phyloP scores from a whole-genome alignment of 1,284 basidiomycete species.

The Erythrobasidium hasegawianum region DNA sequence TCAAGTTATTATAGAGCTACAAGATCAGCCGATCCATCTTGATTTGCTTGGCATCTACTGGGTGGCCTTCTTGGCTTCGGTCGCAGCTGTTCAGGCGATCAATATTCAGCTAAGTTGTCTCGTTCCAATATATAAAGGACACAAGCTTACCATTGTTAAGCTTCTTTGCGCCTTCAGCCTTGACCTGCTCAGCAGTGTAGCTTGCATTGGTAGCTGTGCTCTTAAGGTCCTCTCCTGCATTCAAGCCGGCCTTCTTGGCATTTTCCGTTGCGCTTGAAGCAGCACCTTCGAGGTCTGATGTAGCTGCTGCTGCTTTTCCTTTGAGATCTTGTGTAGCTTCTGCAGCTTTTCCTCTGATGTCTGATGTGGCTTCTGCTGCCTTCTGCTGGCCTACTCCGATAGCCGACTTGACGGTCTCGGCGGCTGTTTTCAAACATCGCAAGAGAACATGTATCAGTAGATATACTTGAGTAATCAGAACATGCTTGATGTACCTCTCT shows the following conservation, averaged over 20 bases:
- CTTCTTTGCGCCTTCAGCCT: constrained; percentile 32
- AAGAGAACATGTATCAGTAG: no score
- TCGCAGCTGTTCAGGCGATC: no score
- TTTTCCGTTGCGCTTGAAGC: background rate
- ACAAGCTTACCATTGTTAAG: constrained; percentile 20
- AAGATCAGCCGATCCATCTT: no score
- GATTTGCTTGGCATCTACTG: constrained; percentile 10
- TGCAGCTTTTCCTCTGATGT: background rate
- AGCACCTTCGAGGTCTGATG: constrained; percentile 40
- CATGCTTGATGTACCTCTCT: background rate
- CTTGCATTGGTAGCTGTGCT: constrained; percentile 27
- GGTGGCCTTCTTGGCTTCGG: constrained; percentile 32
- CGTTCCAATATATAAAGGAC: background rate
- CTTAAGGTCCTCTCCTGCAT: constrained; percentile 20
- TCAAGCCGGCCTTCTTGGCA: background rate
- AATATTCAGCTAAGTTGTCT: no score
- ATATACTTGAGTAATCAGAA: no score
- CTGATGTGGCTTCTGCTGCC: constrained; percentile 8
- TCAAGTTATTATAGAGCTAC: no score
- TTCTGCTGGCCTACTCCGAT: constrained; percentile 15
- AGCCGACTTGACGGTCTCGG: constrained; percentile 26
- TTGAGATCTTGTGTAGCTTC: constrained; percentile 33
- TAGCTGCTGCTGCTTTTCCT: constrained; percentile 38
- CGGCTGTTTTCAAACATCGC: no score
- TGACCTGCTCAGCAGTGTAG: constrained; percentile 26